Evolutionary conservation across 441 rosid species (phyloP), one percentile per base, ranked within the genome.

Genomic region (Mallotus repandus): DNA sequence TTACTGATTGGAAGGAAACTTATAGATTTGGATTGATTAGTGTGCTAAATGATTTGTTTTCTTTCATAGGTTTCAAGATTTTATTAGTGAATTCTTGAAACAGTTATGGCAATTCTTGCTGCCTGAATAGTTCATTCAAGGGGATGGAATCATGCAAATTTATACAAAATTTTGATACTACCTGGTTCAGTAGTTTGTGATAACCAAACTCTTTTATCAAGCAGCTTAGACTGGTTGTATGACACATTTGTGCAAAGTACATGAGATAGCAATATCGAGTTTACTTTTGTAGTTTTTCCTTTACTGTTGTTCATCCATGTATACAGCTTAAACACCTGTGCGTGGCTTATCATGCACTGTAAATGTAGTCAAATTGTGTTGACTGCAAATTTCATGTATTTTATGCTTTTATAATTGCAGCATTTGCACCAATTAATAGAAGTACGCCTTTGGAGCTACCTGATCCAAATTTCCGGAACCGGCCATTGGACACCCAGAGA

Each of bases 371-470:
- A 1, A 7, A 13, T 38, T 70, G 1, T 56, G 32, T 5, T 15
- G 38, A 46, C 18, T 29, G 52, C 49, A 48, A 8, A 29, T 74
- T 74, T 79, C 60, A 70, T 62, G 21, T 49, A 56, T 55, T 9
- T 63, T 60, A 18, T 52, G 32, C 56, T 45, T 61, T 79, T 65
- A 74, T 61, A 7, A 43, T 74, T 78, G 89, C 89, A 93, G 98
- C 99, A 77, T 93, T 95, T 90, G 97, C 97, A 25, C 98, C 98
- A 13, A 93, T 95, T 92, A 88, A 87, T 54, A 76, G 85, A 54
- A 78, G 81, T 76, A 73, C 79, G 18, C 61, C 74, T 60, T 71
- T 69, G 1, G 89, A 81, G 38, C 50, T 71, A 8, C 78, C 75
- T 38, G 82, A 73, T 71, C 59, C 68, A 55, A 84, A 67, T 68